These are phyloP conservation scores for Pichia heedii DNA, from an alignment of 805 yeast species.

Conservation along the genomic window DNA sequence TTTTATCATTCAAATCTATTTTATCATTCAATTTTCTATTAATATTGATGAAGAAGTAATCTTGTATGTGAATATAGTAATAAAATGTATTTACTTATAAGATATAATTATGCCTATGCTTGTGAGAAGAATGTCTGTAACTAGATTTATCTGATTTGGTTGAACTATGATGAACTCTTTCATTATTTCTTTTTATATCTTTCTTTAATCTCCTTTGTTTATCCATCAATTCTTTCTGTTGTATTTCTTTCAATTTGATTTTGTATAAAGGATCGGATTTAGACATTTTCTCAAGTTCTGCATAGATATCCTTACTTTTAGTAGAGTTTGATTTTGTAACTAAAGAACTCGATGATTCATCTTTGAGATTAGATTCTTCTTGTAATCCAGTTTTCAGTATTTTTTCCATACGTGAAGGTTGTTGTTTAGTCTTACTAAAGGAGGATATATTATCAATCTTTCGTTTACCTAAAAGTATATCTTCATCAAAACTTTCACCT, in stretches of 20 bases:
- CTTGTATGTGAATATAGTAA: too few species aligned
- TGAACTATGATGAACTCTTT: too few species aligned
- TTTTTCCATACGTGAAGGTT: constrained; percentile 9
- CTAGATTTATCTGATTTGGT: too few species aligned
- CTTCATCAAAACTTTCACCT: constrained; percentile 35
- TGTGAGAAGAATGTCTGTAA: not conserved
- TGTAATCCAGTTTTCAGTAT: constrained; percentile 17
- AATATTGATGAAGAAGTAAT: too few species aligned
- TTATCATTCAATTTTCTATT: too few species aligned
- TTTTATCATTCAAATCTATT: too few species aligned
- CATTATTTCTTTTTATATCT: not conserved
- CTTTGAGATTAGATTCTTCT: not conserved
- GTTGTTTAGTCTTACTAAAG: not conserved
- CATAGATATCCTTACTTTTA: constrained; percentile 12
- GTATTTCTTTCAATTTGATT: constrained; percentile 28
- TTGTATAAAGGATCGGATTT: constrained; percentile 44
- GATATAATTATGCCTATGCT: not conserved
- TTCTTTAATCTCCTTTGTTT: constrained; percentile 6
- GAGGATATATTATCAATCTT: constrained; percentile 22
- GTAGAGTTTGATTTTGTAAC: not conserved
- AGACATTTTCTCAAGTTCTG: constrained; percentile 11
- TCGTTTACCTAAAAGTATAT: constrained; percentile 44
- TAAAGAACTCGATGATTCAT: too few species aligned
- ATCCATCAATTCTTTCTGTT: constrained; percentile 9
- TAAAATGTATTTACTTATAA: too few species aligned